Percentiles rank a stretch among this genome's conserved stretches.
phyloP scores from a whole-genome alignment of 768 basidiomycete species.

The Pleurotus platypus region DNA sequence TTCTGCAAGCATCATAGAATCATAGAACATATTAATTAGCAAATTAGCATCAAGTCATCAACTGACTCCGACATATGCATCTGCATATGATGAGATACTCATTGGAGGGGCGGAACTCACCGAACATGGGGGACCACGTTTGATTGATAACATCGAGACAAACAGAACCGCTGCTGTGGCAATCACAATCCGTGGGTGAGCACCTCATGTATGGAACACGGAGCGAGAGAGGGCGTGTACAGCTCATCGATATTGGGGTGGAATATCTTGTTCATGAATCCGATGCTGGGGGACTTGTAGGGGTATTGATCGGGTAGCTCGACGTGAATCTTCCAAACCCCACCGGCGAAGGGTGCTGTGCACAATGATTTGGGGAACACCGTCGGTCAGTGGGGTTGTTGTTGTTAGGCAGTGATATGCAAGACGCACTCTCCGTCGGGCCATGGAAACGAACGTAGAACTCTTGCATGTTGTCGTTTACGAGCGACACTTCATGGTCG shows the following conservation, averaged over 20 bases:
- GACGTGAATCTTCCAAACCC: constrained; percentile 99
- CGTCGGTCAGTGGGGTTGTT: neutral
- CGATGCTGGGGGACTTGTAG: constrained; percentile 98
- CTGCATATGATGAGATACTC: too few species aligned
- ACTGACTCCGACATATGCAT: neutral
- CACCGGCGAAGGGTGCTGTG: constrained; percentile 92
- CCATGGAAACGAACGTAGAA: constrained; percentile 97
- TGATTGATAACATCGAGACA: constrained; percentile 99
- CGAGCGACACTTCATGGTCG: constrained; percentile 95
- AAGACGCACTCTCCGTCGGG: constrained; percentile 81
- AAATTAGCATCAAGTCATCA: neutral
- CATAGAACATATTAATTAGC: neutral
- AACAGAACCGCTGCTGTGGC: constrained; percentile 86
- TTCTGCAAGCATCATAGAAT: constrained; percentile 44
- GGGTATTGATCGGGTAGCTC: constrained; percentile 98
- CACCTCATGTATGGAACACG: neutral
- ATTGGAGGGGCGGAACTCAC: constrained; percentile 40
- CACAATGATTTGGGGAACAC: constrained; percentile 7
- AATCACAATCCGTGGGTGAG: constrained; percentile 8
- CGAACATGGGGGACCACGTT: constrained; percentile 99
- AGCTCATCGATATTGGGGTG: constrained; percentile 99
- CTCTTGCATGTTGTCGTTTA: constrained; percentile 99
- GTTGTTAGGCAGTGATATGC: neutral
- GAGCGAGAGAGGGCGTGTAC: constrained; percentile 36
- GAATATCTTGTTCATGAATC: constrained; percentile 99